These are phyloP conservation scores for Tricholoma hemisulphureum DNA, from an alignment of 768 basidiomycete genomes.

Conservation along the genomic window DNA sequence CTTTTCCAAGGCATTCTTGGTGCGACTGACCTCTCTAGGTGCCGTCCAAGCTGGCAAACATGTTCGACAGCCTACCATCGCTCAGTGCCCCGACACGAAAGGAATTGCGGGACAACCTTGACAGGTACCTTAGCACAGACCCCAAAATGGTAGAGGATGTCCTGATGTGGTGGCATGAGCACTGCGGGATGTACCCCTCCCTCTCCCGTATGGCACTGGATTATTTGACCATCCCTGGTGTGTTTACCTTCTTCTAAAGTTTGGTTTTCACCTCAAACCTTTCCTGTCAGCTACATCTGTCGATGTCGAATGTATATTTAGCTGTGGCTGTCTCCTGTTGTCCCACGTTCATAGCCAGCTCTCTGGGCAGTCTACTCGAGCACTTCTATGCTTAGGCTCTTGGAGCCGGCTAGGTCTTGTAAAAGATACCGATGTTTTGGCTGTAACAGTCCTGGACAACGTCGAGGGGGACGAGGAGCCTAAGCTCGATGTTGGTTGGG, in stretches of 20 bases:
- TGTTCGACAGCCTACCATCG: too few species aligned
- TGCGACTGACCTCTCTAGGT: constrained; percentile 11
- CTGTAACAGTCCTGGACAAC: constrained; percentile 12
- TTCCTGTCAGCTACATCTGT: too few species aligned
- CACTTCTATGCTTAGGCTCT: constrained; percentile 25
- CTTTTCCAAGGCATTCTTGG: constrained; percentile 2
- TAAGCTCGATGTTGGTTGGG: constrained; percentile 9
- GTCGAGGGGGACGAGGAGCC: constrained; percentile 9
- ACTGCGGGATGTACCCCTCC: constrained; percentile 18
- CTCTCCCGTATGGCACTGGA: constrained; percentile 33
- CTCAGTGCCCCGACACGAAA: too few species aligned
- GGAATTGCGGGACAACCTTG: constrained; percentile 21
- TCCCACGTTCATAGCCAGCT: constrained; percentile 24
- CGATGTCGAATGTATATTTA: not conserved
- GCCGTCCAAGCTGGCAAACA: not conserved
- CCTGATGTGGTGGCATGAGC: constrained; percentile 32
- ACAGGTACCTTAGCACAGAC: constrained; percentile 27
- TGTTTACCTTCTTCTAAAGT: not conserved
- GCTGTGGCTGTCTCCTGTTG: constrained; percentile 19
- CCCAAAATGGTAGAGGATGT: constrained; percentile 21
- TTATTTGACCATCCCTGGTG: constrained; percentile 26
- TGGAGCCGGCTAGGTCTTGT: constrained; percentile 23
- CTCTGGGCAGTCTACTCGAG: constrained; percentile 15
- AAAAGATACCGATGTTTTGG: constrained; percentile 17
- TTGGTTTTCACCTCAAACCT: too few species aligned